phyloP scores from a whole-genome alignment of 2,329 filamentous ascomycete genomes.

The Remersonia thermophila region DNA sequence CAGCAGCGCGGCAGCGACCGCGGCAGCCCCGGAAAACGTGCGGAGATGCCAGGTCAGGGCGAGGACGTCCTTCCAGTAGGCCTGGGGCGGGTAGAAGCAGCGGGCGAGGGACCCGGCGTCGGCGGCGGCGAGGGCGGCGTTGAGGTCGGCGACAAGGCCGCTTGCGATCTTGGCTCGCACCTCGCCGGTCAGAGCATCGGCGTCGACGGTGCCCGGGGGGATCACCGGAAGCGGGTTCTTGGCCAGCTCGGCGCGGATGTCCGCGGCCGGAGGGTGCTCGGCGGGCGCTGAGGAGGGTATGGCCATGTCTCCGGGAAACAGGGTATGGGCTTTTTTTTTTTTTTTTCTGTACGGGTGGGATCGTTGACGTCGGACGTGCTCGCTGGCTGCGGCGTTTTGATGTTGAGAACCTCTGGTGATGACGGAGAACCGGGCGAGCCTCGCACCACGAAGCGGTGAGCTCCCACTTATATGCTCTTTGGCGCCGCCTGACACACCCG shows the following conservation, averaged over 20 bases:
- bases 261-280: slow-evolving; percentile 4
- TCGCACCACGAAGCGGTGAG: no score
- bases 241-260: slow-evolving; percentile 16
- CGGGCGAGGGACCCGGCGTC: slow-evolving; percentile 15
- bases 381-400: no score
- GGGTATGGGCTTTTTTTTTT: no score
- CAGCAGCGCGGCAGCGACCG: slow-evolving; percentile 18
- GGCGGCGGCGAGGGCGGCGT: slow-evolving; percentile 10
- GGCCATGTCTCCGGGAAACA: no score
- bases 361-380: no score
- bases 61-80: slow-evolving; percentile 26
- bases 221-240: slow-evolving; percentile 18
- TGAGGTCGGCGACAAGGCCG: slow-evolving; percentile 11
- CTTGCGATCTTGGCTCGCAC: slow-evolving; percentile 9
- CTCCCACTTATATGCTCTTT: no score
- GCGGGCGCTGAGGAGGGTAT: neutral
- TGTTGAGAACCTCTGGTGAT: no score
- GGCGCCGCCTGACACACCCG: no score
- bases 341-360: no score
- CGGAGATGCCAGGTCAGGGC: slow-evolving; percentile 27
- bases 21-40: slow-evolving; percentile 18
- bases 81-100: slow-evolving; percentile 22
- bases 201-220: slow-evolving; percentile 4
- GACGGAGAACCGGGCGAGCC: no score
- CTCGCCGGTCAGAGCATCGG: slow-evolving; percentile 3